These are phyloP conservation scores for Asterophora parasitica DNA, from an alignment of 768 basidiomycete genomes.

Conservation along the genomic window DNA sequence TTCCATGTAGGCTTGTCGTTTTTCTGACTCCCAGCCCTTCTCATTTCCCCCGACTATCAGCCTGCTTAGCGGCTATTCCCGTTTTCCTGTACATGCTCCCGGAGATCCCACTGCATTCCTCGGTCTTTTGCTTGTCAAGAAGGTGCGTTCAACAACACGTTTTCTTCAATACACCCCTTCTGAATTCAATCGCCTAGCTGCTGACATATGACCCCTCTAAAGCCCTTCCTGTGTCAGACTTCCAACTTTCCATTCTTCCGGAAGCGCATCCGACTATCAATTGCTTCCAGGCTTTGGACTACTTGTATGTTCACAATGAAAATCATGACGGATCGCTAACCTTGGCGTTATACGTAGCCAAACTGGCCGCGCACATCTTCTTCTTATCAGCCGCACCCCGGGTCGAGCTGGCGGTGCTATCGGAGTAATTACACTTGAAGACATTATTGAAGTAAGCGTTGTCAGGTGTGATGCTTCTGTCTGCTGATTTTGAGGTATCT, in stretches of 20 bases:
- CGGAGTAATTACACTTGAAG: slow-evolving; percentile 89
- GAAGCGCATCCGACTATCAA: slow-evolving; percentile 88
- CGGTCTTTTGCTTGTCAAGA: slow-evolving; percentile 81
- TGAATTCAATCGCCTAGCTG: slow-evolving; percentile 43
- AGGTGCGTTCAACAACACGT: slow-evolving; percentile 37
- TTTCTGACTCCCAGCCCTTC: background rate
- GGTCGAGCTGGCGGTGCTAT: slow-evolving; percentile 80
- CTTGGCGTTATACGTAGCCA: slow-evolving; percentile 47
- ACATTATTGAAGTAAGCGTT: slow-evolving; percentile 62
- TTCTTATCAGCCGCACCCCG: slow-evolving; percentile 81
- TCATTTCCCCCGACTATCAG: slow-evolving; percentile 26
- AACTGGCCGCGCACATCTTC: slow-evolving; percentile 89
- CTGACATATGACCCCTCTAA: slow-evolving; percentile 86
- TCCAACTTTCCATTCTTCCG: slow-evolving; percentile 78
- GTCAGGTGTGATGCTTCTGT: background rate
- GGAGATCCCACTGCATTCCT: slow-evolving; percentile 65
- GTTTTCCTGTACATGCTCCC: slow-evolving; percentile 83
- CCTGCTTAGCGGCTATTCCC: slow-evolving; percentile 80
- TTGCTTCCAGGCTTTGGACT: slow-evolving; percentile 92
- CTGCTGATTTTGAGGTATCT: background rate
- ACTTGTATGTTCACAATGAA: slow-evolving; percentile 53
- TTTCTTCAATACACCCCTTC: background rate
- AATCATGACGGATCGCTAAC: background rate
- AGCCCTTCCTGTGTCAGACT: slow-evolving; percentile 65
- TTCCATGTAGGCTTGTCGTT: slow-evolving; percentile 44